These are phyloP conservation scores for Entomortierella chlamydospora DNA, from an alignment of 192 early-diverging fungal genomes.

Conservation along the genomic window DNA sequence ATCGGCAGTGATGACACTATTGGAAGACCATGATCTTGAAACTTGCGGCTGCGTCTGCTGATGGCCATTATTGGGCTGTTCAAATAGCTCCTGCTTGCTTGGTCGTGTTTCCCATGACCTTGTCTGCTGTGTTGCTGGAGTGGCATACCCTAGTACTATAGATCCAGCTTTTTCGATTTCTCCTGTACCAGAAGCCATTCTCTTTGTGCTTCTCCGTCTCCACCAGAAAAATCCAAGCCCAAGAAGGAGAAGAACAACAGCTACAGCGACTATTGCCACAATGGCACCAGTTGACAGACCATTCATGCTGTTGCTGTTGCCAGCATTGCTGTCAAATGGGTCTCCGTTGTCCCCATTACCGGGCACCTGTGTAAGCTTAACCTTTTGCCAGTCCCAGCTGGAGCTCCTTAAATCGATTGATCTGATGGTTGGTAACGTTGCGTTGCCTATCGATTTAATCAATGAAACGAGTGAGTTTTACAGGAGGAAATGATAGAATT, in stretches of 20 bases:
- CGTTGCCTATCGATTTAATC: constrained; percentile 4
- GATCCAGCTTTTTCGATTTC: neutral
- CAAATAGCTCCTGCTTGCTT: neutral
- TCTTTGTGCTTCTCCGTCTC: neutral
- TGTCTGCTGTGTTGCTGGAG: neutral
- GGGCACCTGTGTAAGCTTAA: neutral
- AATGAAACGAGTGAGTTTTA: too few species aligned
- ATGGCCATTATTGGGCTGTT: neutral
- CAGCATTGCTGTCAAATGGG: neutral
- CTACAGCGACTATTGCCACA: neutral
- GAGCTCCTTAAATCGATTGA: constrained; percentile 7
- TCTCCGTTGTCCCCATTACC: neutral
- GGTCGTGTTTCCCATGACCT: neutral
- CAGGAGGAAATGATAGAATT: neutral
- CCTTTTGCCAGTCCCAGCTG: constrained; percentile 16
- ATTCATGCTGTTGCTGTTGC: neutral
- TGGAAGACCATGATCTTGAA: neutral
- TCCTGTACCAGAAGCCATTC: neutral
- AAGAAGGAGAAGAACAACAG: neutral
- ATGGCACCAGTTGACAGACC: neutral
- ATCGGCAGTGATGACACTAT: neutral
- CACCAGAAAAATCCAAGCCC: neutral
- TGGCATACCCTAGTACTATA: neutral
- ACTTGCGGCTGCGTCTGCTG: neutral
- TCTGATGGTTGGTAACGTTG: neutral